Conservation (phyloP, 2,329 filamentous ascomycete species). For the Alternaria hordeiaustralica region DNA sequence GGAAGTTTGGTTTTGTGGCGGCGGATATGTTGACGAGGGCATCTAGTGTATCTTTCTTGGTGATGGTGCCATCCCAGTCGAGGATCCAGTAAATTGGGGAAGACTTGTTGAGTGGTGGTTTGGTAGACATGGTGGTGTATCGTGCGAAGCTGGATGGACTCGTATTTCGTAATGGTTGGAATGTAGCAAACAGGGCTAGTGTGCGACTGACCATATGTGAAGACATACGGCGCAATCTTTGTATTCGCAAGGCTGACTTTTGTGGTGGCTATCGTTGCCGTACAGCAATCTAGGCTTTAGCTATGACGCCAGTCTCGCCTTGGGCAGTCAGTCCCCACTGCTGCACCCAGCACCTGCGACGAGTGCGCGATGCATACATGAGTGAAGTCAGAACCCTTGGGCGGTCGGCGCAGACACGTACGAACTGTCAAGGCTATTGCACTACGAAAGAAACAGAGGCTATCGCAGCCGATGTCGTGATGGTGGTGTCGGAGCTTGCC, state of each 20-base stretch:
- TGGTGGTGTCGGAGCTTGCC: constrained; percentile 8
- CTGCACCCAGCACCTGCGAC: neutral
- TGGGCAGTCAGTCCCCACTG: neutral
- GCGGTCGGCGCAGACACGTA: neutral
- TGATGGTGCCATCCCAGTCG: constrained; percentile 59
- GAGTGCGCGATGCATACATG: neutral
- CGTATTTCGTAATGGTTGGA: neutral
- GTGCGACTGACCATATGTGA: neutral
- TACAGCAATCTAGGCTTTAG: neutral
- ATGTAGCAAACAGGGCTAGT: neutral
- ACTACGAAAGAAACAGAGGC: constrained; percentile 1
- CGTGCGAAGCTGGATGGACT: neutral
- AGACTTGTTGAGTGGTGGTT: neutral
- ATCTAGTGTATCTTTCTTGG: constrained; percentile 53
- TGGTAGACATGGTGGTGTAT: constrained; percentile 19
- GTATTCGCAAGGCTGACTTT: neutral
- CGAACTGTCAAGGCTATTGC: neutral
- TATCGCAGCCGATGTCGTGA: constrained; percentile 9
- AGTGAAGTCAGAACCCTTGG: neutral
- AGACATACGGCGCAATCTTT: neutral
- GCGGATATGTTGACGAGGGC: constrained; percentile 49
- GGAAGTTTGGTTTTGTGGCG: constrained; percentile 29
- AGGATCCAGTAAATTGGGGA: constrained; percentile 48
- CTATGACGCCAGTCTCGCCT: neutral
- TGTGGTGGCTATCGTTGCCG: neutral